Evolutionary conservation across 208 protist genomes (phyloP).

Genomic region (Wallacemonas rigidus): DNA sequence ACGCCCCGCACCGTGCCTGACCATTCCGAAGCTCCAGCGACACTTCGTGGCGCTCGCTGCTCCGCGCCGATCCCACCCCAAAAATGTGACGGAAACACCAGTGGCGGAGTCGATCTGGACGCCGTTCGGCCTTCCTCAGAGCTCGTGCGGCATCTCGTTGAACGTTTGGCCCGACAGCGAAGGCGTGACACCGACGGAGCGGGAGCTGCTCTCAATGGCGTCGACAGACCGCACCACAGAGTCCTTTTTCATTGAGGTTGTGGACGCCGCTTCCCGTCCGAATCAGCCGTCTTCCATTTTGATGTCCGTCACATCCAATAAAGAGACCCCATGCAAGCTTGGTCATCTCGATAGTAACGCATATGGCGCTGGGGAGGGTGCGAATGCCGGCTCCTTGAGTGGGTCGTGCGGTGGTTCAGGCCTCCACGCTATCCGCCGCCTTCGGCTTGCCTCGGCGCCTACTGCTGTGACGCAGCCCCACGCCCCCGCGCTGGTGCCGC

Average conservation of each 20-base stretch:
- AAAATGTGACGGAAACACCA: not conserved
- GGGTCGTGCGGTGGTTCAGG: constrained; percentile 10
- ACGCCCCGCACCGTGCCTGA: constrained; percentile 1
- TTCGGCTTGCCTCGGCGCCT: not conserved
- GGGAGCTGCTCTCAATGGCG: constrained; percentile 2
- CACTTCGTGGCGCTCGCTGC: not conserved
- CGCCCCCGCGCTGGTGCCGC: not conserved
- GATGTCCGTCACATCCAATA: not conserved
- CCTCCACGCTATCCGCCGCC: not conserved
- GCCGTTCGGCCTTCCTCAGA: constrained; percentile 8
- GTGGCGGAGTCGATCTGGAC: constrained; percentile 8
- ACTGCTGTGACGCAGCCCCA: not conserved
- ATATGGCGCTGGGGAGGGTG: not conserved
- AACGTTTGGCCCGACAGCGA: constrained; percentile 3
- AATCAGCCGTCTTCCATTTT: constrained; percentile 1
- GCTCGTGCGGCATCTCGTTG: constrained; percentile 7
- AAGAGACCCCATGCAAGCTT: not conserved
- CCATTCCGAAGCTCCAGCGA: not conserved
- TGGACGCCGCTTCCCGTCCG: not conserved
- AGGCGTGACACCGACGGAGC: not conserved
- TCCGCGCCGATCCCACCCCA: not conserved
- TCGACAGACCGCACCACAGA: not conserved
- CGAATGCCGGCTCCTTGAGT: not conserved
- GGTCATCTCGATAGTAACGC: not conserved
- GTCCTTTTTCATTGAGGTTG: constrained; percentile 1